Conservation (phyloP, 2,329 filamentous ascomycete species). For the Sclerotinia subarctica region DNA sequence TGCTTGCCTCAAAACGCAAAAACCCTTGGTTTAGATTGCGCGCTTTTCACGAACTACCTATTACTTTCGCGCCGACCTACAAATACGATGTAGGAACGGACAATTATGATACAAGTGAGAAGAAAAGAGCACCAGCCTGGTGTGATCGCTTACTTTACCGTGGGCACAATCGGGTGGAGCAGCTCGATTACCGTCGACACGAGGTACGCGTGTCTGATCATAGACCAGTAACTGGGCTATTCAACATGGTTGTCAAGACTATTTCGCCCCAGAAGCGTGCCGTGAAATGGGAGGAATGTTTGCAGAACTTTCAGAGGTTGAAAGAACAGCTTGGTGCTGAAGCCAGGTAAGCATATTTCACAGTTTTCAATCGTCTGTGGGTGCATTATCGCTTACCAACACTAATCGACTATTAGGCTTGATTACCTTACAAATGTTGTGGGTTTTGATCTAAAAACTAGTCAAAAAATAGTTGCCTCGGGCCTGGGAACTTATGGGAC, state of each 20-base stretch:
- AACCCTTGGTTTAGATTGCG: constrained; percentile 87
- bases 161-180: constrained; percentile 74
- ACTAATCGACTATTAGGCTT: constrained; percentile 45
- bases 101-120: constrained; percentile 90
- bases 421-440: constrained; percentile 64
- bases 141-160: constrained; percentile 92
- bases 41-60: constrained; percentile 85
- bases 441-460: constrained; percentile 40
- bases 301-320: constrained; percentile 70
- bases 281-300: constrained; percentile 67
- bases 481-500: constrained; percentile 23
- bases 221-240: constrained; percentile 81
- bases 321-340: constrained; percentile 65
- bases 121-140: constrained; percentile 92
- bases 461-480: constrained; percentile 30
- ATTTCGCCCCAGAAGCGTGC: constrained; percentile 66
- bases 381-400: background rate
- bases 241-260: constrained; percentile 80
- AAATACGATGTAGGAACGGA: constrained; percentile 98
- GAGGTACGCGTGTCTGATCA: constrained; percentile 92
- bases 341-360: constrained; percentile 65
- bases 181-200: constrained; percentile 83
- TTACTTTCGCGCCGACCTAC: constrained; percentile 93
- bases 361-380: constrained; percentile 15
- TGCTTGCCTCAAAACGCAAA: constrained; percentile 81